A percentile compares a stretch with the other conserved stretches of the same genome.
phyloP scores from a whole-genome alignment of 2,329 filamentous ascomycete genomes.

The Xylaria sp. region DNA sequence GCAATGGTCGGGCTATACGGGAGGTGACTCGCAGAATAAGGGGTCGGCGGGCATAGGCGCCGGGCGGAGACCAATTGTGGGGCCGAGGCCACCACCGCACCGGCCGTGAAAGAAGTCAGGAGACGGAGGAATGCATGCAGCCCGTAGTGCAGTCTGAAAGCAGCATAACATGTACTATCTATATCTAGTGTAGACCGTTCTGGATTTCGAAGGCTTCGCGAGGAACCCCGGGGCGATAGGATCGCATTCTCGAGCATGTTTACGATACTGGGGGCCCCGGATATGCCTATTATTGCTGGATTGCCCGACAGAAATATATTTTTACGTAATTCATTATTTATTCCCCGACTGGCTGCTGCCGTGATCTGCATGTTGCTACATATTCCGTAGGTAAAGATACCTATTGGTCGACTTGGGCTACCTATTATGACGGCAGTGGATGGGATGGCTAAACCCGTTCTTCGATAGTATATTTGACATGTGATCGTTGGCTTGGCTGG shows the following conservation, averaged over 20 bases:
- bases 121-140: background rate
- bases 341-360: background rate
- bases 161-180: background rate
- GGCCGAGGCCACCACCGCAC: conserved; percentile 61
- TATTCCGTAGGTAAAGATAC: too few relatives aligned
- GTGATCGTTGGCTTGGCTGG: too few relatives aligned
- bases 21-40: conserved; percentile 68
- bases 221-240: too few relatives aligned
- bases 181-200: too few relatives aligned
- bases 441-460: too few relatives aligned
- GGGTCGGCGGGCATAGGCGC: conserved; percentile 62
- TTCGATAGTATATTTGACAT: too few relatives aligned
- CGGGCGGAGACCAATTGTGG: conserved; percentile 71
- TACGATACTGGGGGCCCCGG: too few relatives aligned
- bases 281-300: background rate
- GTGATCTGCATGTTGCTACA: background rate
- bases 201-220: background rate
- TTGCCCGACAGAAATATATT: background rate
- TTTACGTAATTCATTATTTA: background rate
- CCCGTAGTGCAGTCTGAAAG: background rate
- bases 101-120: conserved; percentile 19
- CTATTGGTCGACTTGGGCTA: too few relatives aligned
- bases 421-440: too few relatives aligned
- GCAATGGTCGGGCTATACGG: conserved; percentile 69
- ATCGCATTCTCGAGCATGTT: too few relatives aligned